phyloP scores from a whole-genome alignment of 2,329 filamentous ascomycete genomes.

The Dactylellina haptotyla region DNA sequence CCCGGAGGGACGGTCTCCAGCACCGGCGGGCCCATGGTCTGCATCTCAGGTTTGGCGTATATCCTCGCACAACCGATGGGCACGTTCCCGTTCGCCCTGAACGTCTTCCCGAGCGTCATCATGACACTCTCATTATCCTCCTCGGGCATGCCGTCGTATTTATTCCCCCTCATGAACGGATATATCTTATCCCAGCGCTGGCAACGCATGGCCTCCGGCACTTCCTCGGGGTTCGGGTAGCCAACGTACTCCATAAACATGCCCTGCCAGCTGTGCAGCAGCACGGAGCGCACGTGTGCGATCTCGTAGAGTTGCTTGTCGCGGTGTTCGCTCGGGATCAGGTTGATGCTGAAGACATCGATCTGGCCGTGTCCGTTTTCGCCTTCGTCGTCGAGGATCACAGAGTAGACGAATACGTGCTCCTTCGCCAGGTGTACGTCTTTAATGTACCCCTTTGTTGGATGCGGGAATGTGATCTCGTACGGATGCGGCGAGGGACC shows the following conservation, averaged over 20 bases:
- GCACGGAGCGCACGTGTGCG: slow-evolving; percentile 36
- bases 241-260: slow-evolving; percentile 54
- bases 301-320: slow-evolving; percentile 48
- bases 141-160: slow-evolving; percentile 44
- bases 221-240: slow-evolving; percentile 14
- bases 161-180: slow-evolving; percentile 42
- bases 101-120: slow-evolving; percentile 50
- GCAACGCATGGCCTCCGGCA: slow-evolving; percentile 41
- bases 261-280: slow-evolving; percentile 42
- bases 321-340: slow-evolving; percentile 35
- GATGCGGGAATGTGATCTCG: slow-evolving; percentile 44
- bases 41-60: slow-evolving; percentile 20
- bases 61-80: slow-evolving; percentile 45
- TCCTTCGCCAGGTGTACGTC: slow-evolving; percentile 50
- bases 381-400: slow-evolving; percentile 24
- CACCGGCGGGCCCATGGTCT: slow-evolving; percentile 9
- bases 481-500: slow-evolving; percentile 30
- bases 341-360: slow-evolving; percentile 48
- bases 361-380: slow-evolving; percentile 36
- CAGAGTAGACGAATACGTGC: slow-evolving; percentile 47
- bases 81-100: slow-evolving; percentile 49
- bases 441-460: slow-evolving; percentile 45
- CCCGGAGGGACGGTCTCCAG: slow-evolving; percentile 36
- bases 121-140: slow-evolving; percentile 41
- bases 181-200: slow-evolving; percentile 54